Conservation (phyloP, 2,329 filamentous ascomycete species). For the Ophiostoma ips region DNA sequence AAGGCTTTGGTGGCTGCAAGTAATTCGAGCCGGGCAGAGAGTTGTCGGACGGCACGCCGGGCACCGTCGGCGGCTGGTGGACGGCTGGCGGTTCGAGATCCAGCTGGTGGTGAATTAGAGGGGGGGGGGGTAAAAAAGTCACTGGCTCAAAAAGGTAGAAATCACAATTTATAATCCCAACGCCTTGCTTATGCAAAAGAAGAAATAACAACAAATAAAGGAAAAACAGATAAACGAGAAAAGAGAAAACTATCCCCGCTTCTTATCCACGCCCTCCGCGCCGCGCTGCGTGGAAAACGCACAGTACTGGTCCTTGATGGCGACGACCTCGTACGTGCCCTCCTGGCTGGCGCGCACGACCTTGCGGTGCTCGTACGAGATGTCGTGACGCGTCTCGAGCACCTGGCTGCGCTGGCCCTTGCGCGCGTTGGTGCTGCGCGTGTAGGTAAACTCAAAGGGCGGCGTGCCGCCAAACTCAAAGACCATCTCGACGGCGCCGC, state of each 20-base stretch:
- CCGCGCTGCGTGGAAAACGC: constrained; percentile 64
- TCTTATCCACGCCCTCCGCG: constrained; percentile 30
- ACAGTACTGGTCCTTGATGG: constrained; percentile 88
- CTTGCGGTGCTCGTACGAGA: constrained; percentile 69
- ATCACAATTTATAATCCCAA: constrained; percentile 8
- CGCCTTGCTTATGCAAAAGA: constrained; percentile 11
- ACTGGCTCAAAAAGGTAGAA: too few species aligned
- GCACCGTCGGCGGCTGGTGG: constrained; percentile 7
- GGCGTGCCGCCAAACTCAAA: constrained; percentile 94
- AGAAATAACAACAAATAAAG: not conserved
- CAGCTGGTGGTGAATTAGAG: not conserved
- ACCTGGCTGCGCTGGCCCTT: constrained; percentile 67
- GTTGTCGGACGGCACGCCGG: too few species aligned
- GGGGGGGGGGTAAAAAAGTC: not conserved
- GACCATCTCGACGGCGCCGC: constrained; percentile 79
- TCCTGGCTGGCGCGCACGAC: constrained; percentile 77
- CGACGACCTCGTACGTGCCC: constrained; percentile 93
- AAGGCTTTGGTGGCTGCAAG: too few species aligned
- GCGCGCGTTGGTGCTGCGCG: constrained; percentile 68
- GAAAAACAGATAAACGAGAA: not conserved
- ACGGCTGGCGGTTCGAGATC: constrained; percentile 11
- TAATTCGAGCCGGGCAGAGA: too few species aligned
- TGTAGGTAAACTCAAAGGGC: constrained; percentile 97
- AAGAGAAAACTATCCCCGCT: constrained; percentile 15
- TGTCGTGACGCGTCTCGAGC: constrained; percentile 80